These are phyloP conservation scores for Xerocomus potaroensis DNA, from an alignment of 768 basidiomycete genomes.

Conservation along the genomic window DNA sequence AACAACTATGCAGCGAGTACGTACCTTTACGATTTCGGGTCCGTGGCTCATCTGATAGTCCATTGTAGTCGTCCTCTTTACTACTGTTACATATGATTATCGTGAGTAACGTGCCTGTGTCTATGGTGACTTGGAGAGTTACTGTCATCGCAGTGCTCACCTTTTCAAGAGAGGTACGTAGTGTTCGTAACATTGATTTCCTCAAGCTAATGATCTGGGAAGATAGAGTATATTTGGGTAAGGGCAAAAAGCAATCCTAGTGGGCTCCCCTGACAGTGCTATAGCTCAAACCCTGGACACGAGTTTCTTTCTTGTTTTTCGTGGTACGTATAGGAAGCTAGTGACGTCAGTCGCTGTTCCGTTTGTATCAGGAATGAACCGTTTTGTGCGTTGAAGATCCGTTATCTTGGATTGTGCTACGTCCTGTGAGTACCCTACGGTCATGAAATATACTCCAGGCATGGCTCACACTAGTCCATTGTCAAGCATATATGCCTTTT, in stretches of 20 bases:
- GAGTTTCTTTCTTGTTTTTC: conserved; percentile 14
- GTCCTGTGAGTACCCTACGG: conserved; percentile 11
- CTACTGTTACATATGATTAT: conserved; percentile 1
- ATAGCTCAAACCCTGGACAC: conserved; percentile 7
- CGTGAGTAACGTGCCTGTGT: background rate
- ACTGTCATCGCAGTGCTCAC: background rate
- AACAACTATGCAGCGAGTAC: no score
- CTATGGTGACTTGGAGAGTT: background rate
- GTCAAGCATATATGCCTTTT: background rate
- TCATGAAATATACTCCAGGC: no score
- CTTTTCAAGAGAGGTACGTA: background rate
- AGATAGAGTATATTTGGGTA: conserved; percentile 20
- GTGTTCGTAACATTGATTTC: no score
- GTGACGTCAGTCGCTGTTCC: no score
- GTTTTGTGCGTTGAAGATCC: conserved; percentile 7
- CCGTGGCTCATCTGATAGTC: no score
- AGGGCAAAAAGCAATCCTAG: background rate
- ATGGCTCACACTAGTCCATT: background rate
- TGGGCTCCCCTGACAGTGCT: background rate
- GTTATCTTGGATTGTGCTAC: conserved; percentile 12
- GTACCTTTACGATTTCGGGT: no score
- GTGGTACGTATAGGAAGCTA: conserved; percentile 6
- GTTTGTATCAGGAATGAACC: background rate
- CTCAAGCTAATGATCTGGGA: background rate
- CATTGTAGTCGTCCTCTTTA: background rate